phyloP scores from a whole-genome alignment of 139 green algal species.

The Chlamydomonas schloesseri region DNA sequence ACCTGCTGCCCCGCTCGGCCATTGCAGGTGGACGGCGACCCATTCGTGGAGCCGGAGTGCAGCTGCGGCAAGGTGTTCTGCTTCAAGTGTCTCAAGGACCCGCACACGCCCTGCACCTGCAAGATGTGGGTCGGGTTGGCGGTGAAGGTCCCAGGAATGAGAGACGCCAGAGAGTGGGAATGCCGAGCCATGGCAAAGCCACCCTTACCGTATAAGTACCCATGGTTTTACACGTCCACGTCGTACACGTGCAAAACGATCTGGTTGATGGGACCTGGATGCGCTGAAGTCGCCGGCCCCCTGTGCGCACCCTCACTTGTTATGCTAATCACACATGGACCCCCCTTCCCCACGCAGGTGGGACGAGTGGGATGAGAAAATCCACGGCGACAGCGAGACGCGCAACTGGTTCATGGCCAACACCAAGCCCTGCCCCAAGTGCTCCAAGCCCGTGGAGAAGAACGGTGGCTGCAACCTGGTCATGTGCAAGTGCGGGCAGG shows the following conservation, averaged over 20 bases:
- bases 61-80: slow-evolving; percentile 85
- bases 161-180: no score
- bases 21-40: slow-evolving; percentile 78
- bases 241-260: no score
- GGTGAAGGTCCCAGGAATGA: no score
- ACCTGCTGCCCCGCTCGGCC: no score
- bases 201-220: no score
- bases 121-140: slow-evolving; percentile 74
- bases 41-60: slow-evolving; percentile 84
- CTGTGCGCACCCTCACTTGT: no score
- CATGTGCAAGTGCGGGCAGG: slow-evolving; percentile 87
- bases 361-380: slow-evolving; percentile 85
- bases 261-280: no score
- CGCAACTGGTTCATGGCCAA: slow-evolving; percentile 82
- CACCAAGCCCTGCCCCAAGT: slow-evolving; percentile 95
- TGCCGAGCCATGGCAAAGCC: no score
- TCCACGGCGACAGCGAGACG: slow-evolving; percentile 87
- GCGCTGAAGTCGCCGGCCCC: no score
- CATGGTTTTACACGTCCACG: no score
- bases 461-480: slow-evolving; percentile 96
- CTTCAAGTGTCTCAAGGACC: slow-evolving; percentile 84
- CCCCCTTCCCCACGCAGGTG: no score
- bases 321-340: no score
- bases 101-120: slow-evolving; percentile 91
- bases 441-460: slow-evolving; percentile 92